Conservation (phyloP, 495 filamentous ascomycete species). For the Neurospora sp. region DNA sequence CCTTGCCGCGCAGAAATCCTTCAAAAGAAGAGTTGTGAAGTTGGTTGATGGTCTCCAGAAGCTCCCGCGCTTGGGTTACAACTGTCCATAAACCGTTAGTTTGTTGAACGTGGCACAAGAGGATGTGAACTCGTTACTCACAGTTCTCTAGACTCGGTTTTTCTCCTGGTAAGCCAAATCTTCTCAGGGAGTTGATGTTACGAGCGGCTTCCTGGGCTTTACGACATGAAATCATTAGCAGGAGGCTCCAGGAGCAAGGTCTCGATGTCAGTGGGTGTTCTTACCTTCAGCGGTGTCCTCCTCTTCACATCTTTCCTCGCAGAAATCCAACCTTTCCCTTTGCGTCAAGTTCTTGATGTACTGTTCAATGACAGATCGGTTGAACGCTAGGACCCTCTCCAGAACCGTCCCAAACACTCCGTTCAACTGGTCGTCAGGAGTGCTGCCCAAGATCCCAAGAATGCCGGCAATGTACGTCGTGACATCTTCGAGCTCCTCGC, state of each 20-base stretch:
- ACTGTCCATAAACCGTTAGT: neutral
- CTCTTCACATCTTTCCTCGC: neutral
- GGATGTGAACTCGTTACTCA: neutral
- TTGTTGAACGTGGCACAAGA: neutral
- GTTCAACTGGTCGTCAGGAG: neutral
- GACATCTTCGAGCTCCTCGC: neutral
- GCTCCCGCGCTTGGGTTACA: neutral
- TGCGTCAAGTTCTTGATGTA: neutral
- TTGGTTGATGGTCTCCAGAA: neutral
- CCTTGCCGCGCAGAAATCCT: neutral
- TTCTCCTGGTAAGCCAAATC: neutral
- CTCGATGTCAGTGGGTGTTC: neutral
- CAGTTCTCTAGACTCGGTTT: neutral
- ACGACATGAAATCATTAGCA: neutral
- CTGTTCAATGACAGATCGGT: neutral
- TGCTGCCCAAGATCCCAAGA: neutral
- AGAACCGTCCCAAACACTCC: neutral
- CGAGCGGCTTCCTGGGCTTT: neutral
- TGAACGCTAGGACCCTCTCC: neutral
- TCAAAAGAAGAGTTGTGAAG: neutral
- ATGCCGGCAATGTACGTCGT: slow-evolving; percentile 1
- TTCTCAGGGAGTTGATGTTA: neutral
- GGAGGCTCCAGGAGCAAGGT: no score
- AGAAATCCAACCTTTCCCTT: neutral
- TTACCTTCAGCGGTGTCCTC: neutral